A percentile compares a stretch with the other conserved stretches of the same genome.
Conservation (phyloP, 257 asterid genomes). For the Primulina eburnea region DNA sequence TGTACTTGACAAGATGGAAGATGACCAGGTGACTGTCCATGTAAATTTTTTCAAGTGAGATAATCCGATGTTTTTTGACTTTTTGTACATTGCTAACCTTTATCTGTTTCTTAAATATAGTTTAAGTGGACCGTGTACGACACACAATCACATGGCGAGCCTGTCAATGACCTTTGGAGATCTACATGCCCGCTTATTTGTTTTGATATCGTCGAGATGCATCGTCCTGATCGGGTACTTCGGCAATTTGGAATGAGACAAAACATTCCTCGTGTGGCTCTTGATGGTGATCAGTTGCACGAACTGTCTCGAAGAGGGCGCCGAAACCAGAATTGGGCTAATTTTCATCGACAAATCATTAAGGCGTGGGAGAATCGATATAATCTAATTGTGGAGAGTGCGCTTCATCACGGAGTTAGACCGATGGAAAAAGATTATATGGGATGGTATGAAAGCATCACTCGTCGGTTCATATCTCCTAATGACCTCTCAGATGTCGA, state of each 20-base stretch:
- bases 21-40: no score
- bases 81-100: no score
- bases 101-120: no score
- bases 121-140: no score
- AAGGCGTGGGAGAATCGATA: neutral
- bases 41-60: no score
- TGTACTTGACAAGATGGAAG: no score
- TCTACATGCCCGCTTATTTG: no score
- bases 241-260: neutral
- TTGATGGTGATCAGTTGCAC: neutral
- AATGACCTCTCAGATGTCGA: neutral
- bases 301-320: neutral
- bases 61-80: no score
- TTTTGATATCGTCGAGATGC: no score
- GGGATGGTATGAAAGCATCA: neutral
- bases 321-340: neutral
- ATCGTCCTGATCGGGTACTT: neutral
- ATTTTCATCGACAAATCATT: neutral
- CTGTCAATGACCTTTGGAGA: no score
- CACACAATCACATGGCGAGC: no score
- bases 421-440: neutral
- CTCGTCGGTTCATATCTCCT: neutral
- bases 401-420: neutral
- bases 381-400: neutral
- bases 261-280: neutral